phyloP scores from a whole-genome alignment of 2,329 filamentous ascomycete species.

The Geosmithia putterillii region DNA sequence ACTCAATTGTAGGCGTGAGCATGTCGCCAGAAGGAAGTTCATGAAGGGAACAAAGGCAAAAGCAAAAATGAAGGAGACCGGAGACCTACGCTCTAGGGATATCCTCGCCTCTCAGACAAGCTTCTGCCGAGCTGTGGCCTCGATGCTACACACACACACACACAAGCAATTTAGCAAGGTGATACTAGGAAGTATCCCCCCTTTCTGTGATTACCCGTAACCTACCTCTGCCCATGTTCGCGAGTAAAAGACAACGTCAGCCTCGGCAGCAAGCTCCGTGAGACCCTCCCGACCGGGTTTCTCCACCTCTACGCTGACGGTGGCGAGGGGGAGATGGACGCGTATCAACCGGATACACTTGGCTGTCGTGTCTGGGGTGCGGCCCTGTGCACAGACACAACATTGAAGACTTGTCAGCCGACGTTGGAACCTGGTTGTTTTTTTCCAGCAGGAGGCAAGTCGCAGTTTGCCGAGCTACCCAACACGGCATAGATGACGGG shows the following conservation, averaged over 20 bases:
- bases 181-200: too few relatives aligned
- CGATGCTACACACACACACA: slow-evolving; percentile 11
- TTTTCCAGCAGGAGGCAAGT: too few relatives aligned
- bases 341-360: slow-evolving; percentile 47
- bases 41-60: neutral
- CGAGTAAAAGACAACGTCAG: slow-evolving; percentile 65
- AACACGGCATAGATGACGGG: neutral
- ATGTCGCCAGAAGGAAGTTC: slow-evolving; percentile 6
- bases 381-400: slow-evolving; percentile 32
- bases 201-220: neutral
- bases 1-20: slow-evolving; percentile 6
- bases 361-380: slow-evolving; percentile 48
- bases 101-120: slow-evolving; percentile 35
- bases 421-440: too few relatives aligned
- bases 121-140: slow-evolving; percentile 32
- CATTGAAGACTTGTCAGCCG: neutral
- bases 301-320: slow-evolving; percentile 60
- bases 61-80: neutral
- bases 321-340: slow-evolving; percentile 24
- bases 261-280: slow-evolving; percentile 43
- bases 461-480: too few relatives aligned
- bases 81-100: slow-evolving; percentile 29
- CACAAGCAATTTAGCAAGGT: too few relatives aligned
- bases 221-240: slow-evolving; percentile 52
- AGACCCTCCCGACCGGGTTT: slow-evolving; percentile 53